phyloP scores from a whole-genome alignment of 2,329 filamentous ascomycete genomes.

The Xylariaceae sp. region DNA sequence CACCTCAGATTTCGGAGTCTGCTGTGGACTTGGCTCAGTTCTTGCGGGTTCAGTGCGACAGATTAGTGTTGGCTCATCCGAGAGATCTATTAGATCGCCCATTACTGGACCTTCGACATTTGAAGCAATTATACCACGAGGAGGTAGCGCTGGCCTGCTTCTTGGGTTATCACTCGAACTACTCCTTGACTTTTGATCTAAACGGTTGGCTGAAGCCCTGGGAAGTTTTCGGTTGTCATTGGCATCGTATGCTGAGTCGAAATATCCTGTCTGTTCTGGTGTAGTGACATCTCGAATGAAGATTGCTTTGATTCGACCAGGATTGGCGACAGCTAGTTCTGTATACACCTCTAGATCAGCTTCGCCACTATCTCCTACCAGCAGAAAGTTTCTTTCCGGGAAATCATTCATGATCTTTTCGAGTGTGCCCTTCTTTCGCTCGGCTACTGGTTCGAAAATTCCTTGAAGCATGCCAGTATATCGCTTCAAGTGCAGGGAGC shows the following conservation, averaged over 20 bases:
- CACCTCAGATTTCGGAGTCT: conserved; percentile 30
- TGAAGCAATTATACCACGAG: conserved; percentile 35
- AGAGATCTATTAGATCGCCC: conserved; percentile 67
- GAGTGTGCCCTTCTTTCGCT: conserved; percentile 87
- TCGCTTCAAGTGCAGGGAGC: conserved; percentile 93
- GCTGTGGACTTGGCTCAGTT: conserved; percentile 26
- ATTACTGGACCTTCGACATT: conserved; percentile 49
- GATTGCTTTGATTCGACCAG: conserved; percentile 80
- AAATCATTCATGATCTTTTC: conserved; percentile 89
- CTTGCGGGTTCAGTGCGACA: conserved; percentile 43
- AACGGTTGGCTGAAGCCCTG: conserved; percentile 6
- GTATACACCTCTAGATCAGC: conserved; percentile 97
- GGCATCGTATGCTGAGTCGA: conserved; percentile 64
- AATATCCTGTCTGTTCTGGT: conserved; percentile 73
- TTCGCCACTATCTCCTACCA: conserved; percentile 95
- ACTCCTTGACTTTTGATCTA: conserved; percentile 22
- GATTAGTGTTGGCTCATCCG: conserved; percentile 54
- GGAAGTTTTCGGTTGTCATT: conserved; percentile 28
- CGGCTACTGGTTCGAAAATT: conserved; percentile 96
- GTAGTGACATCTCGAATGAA: conserved; percentile 98
- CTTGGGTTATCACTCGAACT: conserved; percentile 30
- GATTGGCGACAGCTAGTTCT: conserved; percentile 84
- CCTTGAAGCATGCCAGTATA: conserved; percentile 97
- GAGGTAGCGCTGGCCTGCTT: conserved; percentile 43
- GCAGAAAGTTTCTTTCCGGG: conserved; percentile 83